phyloP scores from a whole-genome alignment of 2,329 filamentous ascomycete species.

The Cladobotryum protrusum region DNA sequence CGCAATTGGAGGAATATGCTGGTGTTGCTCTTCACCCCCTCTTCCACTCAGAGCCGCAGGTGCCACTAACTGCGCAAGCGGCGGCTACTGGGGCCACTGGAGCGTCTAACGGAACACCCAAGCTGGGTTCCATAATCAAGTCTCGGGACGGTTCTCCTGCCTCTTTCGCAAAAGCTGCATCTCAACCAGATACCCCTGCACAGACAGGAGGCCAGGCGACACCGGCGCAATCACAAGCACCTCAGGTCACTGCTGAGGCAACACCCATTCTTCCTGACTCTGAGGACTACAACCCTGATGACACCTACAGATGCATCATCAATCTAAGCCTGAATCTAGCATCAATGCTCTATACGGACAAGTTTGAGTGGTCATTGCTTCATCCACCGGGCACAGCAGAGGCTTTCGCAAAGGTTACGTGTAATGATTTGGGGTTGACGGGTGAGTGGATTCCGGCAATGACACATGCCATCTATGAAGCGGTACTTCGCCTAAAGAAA shows the following conservation, averaged over 20 bases:
- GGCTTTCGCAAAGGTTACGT: slow-evolving; percentile 85
- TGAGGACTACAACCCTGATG: slow-evolving; percentile 79
- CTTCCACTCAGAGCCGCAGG: slow-evolving; percentile 59
- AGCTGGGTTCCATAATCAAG: slow-evolving; percentile 25
- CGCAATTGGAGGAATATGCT: slow-evolving; percentile 92
- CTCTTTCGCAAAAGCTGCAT: slow-evolving; percentile 28
- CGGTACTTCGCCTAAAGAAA: slow-evolving; percentile 87
- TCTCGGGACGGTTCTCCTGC: slow-evolving; percentile 35
- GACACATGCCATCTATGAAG: slow-evolving; percentile 95
- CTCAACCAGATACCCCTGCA: slow-evolving; percentile 52
- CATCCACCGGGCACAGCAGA: slow-evolving; percentile 90
- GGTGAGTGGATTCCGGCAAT: slow-evolving; percentile 94
- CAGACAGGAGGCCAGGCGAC: slow-evolving; percentile 46
- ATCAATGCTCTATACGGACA: slow-evolving; percentile 90
- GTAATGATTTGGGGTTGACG: slow-evolving; percentile 79
- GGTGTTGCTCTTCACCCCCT: slow-evolving; percentile 89
- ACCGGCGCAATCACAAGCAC: slow-evolving; percentile 36
- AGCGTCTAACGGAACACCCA: slow-evolving; percentile 22
- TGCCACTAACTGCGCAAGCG: slow-evolving; percentile 15
- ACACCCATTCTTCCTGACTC: slow-evolving; percentile 54
- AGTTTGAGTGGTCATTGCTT: slow-evolving; percentile 93
- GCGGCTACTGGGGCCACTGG: slow-evolving; percentile 14
- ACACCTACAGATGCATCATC: slow-evolving; percentile 90
- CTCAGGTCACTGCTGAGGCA: slow-evolving; percentile 64
- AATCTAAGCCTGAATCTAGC: slow-evolving; percentile 86